Conservation (phyloP, 768 basidiomycete genomes). For the Rhodotorula toruloides region DNA sequence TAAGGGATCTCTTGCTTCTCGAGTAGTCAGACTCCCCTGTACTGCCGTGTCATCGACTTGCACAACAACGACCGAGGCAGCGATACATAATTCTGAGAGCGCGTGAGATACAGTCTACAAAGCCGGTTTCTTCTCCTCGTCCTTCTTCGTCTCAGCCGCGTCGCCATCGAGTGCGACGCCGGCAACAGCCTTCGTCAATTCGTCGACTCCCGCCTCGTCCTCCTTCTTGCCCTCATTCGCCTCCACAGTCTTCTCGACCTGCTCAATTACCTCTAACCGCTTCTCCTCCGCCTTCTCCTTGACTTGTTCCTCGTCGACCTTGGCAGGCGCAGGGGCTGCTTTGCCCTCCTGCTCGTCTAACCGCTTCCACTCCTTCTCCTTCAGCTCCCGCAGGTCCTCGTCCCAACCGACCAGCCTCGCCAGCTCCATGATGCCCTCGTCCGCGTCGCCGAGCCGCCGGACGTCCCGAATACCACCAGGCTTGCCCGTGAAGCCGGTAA, state of each 20-base stretch:
- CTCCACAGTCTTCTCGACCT: background rate
- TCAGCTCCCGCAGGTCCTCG: constrained; percentile 6
- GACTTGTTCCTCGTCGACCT: background rate
- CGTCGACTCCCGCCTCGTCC: constrained; percentile 1
- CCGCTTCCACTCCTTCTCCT: constrained; percentile 4
- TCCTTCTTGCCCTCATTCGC: background rate
- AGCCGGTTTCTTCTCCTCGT: background rate
- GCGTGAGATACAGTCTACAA: background rate
- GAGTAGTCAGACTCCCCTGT: too few species aligned
- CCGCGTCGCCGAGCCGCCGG: constrained; percentile 11
- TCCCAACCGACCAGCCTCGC: constrained; percentile 21
- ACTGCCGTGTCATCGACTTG: too few species aligned
- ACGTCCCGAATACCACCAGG: constrained; percentile 17
- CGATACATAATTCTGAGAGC: background rate
- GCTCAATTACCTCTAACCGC: constrained; percentile 1
- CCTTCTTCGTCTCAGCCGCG: too few species aligned
- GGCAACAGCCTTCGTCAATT: constrained; percentile 8
- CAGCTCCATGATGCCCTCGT: constrained; percentile 19
- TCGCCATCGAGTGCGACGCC: background rate
- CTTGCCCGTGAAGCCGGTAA: constrained; percentile 10
- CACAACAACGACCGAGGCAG: too few species aligned
- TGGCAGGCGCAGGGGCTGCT: too few species aligned
- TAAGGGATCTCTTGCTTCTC: background rate
- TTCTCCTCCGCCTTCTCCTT: constrained; percentile 4
- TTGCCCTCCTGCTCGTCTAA: background rate